Evolutionary conservation across 2,329 filamentous ascomycete species (phyloP), one percentile per base, ranked within the genome.

Genomic region (Phyllosticta citribraziliensis): DNA sequence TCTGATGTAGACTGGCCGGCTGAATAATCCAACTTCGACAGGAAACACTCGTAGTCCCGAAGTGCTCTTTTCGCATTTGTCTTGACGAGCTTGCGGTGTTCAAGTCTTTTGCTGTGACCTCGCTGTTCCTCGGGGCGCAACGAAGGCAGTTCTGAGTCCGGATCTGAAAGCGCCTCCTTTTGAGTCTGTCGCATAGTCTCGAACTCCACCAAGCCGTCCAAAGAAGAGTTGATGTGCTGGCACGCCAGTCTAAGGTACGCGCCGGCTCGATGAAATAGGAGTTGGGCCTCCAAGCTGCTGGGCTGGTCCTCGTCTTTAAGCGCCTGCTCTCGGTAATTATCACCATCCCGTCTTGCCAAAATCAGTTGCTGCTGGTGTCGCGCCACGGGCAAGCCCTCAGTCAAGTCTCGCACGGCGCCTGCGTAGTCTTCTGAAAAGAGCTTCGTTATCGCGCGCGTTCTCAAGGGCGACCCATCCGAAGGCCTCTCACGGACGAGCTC

Each of bases 21-120:
- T 0, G 89, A 88, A 73, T 94, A 94, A 67, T 94, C 88, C 64
- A 94, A 86, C 63, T 85, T 79, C 0, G 84, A 84, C 50, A 95
- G 76, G 69, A 89, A 94, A 22, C 82, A 78, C 67, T 86, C 78
- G 70, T 88, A 91, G 73, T 94, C 89, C 63, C 86, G 82, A 22
- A 94, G 74, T 0, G 89, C 89, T 60, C 86, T 82, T 72, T 89
- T 92, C 3, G 89, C 89, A 72, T 88, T 86, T 0, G 81, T 80
- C 67, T 89, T 88, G 65, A 93, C 86, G 25, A 82, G 75, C 71
- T 88, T 91, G 53, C 87, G 82, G 53, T 82, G 82, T 64, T 88
- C 84, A 24, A 84, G 72, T 60, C 81, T 77, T 58, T 72, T 75
- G 27, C 70, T 70, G 50, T 78, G 74, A 14, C 75, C 78, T 64